Conservation (phyloP, 2,329 filamentous ascomycete genomes). For the Pseudonectria foliicola region DNA sequence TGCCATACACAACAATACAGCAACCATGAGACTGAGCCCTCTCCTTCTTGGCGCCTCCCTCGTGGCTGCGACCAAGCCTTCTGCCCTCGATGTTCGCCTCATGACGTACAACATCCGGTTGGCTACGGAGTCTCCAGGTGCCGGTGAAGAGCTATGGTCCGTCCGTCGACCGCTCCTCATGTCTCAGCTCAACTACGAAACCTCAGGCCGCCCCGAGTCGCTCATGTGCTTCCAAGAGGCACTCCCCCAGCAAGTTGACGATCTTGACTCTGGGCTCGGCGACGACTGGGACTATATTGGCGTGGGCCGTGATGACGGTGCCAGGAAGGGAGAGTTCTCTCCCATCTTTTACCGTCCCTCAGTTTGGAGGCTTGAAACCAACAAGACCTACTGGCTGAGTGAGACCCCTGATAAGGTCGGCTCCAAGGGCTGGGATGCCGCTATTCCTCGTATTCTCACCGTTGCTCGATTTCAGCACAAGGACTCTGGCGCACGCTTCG, state of each 20-base stretch:
- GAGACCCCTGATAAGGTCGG: slow-evolving; percentile 47
- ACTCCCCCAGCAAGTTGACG: slow-evolving; percentile 49
- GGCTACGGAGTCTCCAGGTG: slow-evolving; percentile 40
- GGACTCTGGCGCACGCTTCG: slow-evolving; percentile 29
- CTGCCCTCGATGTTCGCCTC: slow-evolving; percentile 38
- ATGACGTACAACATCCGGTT: slow-evolving; percentile 60
- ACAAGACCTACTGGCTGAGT: slow-evolving; percentile 55
- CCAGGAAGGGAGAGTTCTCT: slow-evolving; percentile 56
- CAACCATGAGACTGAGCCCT: slow-evolving; percentile 12
- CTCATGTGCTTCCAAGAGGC: slow-evolving; percentile 65
- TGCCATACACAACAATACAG: too few relatives aligned
- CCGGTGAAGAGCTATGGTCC: slow-evolving; percentile 50
- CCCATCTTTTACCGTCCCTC: slow-evolving; percentile 56
- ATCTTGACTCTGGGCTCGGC: slow-evolving; percentile 40
- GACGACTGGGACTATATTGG: slow-evolving; percentile 46
- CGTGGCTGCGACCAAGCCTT: slow-evolving; percentile 7
- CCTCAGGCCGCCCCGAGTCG: slow-evolving; percentile 34
- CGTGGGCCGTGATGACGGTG: slow-evolving; percentile 53
- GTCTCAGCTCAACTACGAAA: slow-evolving; percentile 44
- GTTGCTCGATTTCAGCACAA: slow-evolving; percentile 37
- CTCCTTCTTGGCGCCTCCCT: slow-evolving; percentile 7
- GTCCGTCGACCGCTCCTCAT: slow-evolving; percentile 45
- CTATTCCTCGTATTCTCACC: slow-evolving; percentile 38
- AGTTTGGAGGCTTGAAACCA: slow-evolving; percentile 44
- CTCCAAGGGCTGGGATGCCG: slow-evolving; percentile 51